Evolutionary conservation across 495 filamentous ascomycete species (phyloP).

Genomic region (Pseudevernia furfuracea): DNA sequence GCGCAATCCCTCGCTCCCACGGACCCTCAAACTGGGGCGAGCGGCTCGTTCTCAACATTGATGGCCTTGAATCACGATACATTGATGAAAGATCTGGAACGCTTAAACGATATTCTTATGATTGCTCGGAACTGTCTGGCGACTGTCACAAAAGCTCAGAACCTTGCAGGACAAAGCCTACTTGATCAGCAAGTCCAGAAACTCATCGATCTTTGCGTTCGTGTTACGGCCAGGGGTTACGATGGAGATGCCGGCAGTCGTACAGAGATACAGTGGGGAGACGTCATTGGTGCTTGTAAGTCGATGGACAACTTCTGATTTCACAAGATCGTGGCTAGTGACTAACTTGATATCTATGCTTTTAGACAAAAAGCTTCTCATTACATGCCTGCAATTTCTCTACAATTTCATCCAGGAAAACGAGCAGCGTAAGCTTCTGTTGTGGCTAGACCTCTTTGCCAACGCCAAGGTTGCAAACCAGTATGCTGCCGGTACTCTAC

Average conservation of each 20-base stretch:
- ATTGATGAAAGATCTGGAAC: slow-evolving; percentile 72
- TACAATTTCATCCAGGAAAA: slow-evolving; percentile 91
- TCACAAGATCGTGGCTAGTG: neutral
- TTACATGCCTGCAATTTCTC: slow-evolving; percentile 80
- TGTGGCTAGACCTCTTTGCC: slow-evolving; percentile 83
- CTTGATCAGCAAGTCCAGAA: slow-evolving; percentile 80
- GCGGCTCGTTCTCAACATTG: slow-evolving; percentile 53
- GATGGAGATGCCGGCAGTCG: slow-evolving; percentile 66
- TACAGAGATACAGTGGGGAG: slow-evolving; percentile 62
- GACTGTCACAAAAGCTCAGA: slow-evolving; percentile 72
- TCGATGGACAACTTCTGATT: slow-evolving; percentile 7
- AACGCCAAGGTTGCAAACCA: slow-evolving; percentile 46
- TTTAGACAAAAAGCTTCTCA: slow-evolving; percentile 76
- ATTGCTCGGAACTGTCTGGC: slow-evolving; percentile 81
- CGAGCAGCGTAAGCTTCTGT: slow-evolving; percentile 79
- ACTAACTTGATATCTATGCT: slow-evolving; percentile 7
- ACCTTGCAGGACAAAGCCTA: slow-evolving; percentile 68
- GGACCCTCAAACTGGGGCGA: slow-evolving; percentile 48
- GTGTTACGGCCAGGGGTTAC: slow-evolving; percentile 82
- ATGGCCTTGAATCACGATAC: slow-evolving; percentile 70
- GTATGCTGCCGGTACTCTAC: slow-evolving; percentile 22
- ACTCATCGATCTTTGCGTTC: slow-evolving; percentile 73
- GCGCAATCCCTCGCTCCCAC: slow-evolving; percentile 55
- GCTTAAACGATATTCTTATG: slow-evolving; percentile 75
- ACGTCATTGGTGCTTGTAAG: slow-evolving; percentile 58